A percentile compares a stretch with the other conserved stretches of the same genome.
Conservation (phyloP, 2,329 filamentous ascomycete genomes). For the Claviceps digitariae region DNA sequence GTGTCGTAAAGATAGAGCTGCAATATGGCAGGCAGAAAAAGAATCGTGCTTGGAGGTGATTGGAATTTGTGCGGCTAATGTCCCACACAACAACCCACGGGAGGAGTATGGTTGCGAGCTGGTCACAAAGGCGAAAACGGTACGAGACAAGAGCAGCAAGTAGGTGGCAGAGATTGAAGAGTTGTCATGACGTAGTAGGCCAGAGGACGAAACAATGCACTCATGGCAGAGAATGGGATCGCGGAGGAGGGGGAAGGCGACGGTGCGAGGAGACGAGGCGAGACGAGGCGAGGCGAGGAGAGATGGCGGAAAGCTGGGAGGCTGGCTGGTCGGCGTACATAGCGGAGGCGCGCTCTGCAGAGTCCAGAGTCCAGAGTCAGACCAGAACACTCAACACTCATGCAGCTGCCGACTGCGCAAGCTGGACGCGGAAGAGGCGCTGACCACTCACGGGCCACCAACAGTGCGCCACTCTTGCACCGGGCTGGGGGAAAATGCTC, state of each 20-base stretch:
- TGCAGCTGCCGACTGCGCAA: background rate
- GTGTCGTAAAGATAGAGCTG: background rate
- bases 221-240: conserved; percentile 5
- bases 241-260: conserved; percentile 1
- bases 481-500: conserved; percentile 1
- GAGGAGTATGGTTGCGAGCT: conserved; percentile 6
- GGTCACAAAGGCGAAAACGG: conserved; percentile 6
- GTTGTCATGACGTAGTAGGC: conserved; percentile 9
- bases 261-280: conserved; percentile 2
- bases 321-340: conserved; percentile 2
- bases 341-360: conserved; percentile 1
- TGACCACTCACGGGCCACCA: too few species aligned
- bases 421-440: background rate
- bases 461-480: too few species aligned
- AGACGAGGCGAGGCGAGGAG: background rate
- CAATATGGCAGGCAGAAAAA: background rate
- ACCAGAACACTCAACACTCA: too few species aligned
- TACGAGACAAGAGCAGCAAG: conserved; percentile 3
- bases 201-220: conserved; percentile 3
- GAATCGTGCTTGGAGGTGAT: conserved; percentile 12
- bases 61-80: conserved; percentile 8
- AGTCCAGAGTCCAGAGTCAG: too few species aligned
- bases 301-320: background rate
- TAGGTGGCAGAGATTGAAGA: conserved; percentile 3
- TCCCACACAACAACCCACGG: background rate